phyloP scores from a whole-genome alignment of 2,329 filamentous ascomycete species.

The Kalmusia sp. region DNA sequence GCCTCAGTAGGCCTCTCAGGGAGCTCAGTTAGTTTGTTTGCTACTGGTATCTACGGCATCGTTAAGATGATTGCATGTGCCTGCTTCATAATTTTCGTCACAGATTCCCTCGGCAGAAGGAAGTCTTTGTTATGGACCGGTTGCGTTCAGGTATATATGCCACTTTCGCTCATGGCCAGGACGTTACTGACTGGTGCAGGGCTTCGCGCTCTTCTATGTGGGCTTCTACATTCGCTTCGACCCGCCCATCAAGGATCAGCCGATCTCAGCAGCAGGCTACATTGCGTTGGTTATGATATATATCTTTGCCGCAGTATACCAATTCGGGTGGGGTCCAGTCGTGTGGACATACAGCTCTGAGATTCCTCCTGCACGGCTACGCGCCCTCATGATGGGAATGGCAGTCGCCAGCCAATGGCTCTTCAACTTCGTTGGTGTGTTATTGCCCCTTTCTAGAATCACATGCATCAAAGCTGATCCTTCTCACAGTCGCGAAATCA shows the following conservation, averaged over 20 bases:
- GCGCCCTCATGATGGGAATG: conserved; percentile 71
- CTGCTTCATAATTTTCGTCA: conserved; percentile 70
- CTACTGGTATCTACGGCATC: conserved; percentile 76
- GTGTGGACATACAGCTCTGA: conserved; percentile 77
- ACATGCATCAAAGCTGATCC: not conserved
- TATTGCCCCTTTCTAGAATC: not conserved
- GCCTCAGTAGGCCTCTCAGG: conserved; percentile 66
- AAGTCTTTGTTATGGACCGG: conserved; percentile 68
- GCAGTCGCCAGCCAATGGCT: conserved; percentile 75
- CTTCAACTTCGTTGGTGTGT: conserved; percentile 69
- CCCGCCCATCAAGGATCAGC: conserved; percentile 60
- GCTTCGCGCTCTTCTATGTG: conserved; percentile 70
- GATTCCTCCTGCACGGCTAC: conserved; percentile 71
- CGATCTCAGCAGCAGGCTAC: conserved; percentile 71
- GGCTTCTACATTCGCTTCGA: conserved; percentile 72
- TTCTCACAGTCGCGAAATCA: conserved; percentile 61
- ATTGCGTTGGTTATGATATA: conserved; percentile 75
- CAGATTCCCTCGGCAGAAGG: conserved; percentile 72
- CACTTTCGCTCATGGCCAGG: not conserved
- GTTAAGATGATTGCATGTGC: conserved; percentile 71
- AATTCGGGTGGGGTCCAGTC: conserved; percentile 68
- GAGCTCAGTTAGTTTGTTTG: conserved; percentile 68
- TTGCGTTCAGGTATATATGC: not conserved
- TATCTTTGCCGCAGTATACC: conserved; percentile 73
- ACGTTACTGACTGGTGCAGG: conserved; percentile 62